phyloP scores from a whole-genome alignment of 768 basidiomycete genomes.

The Phlebiopsis gigantea region DNA sequence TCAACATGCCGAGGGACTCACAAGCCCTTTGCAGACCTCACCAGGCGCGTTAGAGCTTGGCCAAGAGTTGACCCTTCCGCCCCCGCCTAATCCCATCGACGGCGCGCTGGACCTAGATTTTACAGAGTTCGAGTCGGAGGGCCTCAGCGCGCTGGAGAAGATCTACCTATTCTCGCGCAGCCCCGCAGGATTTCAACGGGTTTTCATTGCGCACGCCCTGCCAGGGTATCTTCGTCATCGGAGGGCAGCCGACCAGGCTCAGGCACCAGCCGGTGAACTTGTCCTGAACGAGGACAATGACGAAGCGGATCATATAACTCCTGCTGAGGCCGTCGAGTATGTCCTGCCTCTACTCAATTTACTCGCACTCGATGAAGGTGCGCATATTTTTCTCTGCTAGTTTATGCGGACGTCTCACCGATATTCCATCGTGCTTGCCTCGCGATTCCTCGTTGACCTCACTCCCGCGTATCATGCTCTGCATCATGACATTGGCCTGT shows the following conservation, averaged over 20 bases:
- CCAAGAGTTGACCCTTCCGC: slow-evolving; percentile 1
- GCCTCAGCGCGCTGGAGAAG: slow-evolving; percentile 79
- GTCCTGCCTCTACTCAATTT: slow-evolving; percentile 85
- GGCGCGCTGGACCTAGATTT: slow-evolving; percentile 28
- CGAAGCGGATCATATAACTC: slow-evolving; percentile 54
- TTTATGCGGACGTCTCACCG: slow-evolving; percentile 8
- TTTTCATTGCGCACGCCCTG: slow-evolving; percentile 82
- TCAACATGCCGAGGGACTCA: background rate
- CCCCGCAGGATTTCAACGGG: slow-evolving; percentile 61
- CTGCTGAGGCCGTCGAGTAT: slow-evolving; percentile 88
- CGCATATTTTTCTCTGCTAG: slow-evolving; percentile 17
- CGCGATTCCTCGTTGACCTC: background rate
- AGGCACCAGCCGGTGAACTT: background rate
- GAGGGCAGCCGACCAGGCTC: background rate
- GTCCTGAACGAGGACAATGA: background rate
- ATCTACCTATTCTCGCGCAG: slow-evolving; percentile 88
- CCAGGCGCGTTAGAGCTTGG: background rate
- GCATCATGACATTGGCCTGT: no score
- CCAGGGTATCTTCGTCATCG: slow-evolving; percentile 57
- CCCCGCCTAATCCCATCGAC: background rate
- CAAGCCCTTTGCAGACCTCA: background rate
- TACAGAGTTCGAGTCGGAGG: slow-evolving; percentile 64
- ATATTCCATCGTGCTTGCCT: background rate
- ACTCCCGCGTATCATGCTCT: slow-evolving; percentile 3
- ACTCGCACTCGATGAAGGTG: slow-evolving; percentile 84